Evolutionary conservation across 2,329 filamentous ascomycete genomes (phyloP).

Genomic region (Fusarium nurragi): DNA sequence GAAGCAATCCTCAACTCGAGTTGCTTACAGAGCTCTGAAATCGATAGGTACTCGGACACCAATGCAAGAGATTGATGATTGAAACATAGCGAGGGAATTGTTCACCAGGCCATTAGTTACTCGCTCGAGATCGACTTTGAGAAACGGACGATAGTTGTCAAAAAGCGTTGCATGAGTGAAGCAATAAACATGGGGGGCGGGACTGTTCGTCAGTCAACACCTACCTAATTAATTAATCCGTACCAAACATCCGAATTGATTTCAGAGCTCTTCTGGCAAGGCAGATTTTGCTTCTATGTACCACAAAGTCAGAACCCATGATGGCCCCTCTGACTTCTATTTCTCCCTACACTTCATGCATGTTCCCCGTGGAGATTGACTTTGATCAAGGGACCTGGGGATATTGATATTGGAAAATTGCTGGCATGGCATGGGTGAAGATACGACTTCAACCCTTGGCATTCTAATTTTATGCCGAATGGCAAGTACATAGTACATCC

Average conservation of each 20-base stretch:
- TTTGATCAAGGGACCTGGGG: constrained; percentile 15
- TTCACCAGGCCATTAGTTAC: not conserved
- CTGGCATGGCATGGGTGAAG: not conserved
- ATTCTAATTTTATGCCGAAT: not conserved
- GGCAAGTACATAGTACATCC: not conserved
- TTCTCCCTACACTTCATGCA: not conserved
- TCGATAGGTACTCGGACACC: constrained; percentile 1
- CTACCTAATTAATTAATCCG: not conserved
- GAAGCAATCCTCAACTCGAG: constrained; percentile 29
- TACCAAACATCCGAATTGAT: constrained; percentile 13
- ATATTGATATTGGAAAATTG: not conserved
- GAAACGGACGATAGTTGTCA: constrained; percentile 9
- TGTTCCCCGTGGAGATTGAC: not conserved
- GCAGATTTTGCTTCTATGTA: constrained; percentile 13
- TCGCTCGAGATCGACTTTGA: not conserved
- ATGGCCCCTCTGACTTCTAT: too few species aligned
- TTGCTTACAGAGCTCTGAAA: constrained; percentile 10
- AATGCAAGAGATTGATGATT: constrained; percentile 16
- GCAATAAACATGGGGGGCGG: constrained; percentile 15
- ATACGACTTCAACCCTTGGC: not conserved
- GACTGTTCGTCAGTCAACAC: constrained; percentile 5
- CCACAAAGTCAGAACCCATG: not conserved
- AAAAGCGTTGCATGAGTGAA: not conserved
- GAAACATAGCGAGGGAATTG: not conserved
- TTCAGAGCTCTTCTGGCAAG: constrained; percentile 14